phyloP scores from a whole-genome alignment of 208 protist genomes.

The Leishmania braziliensis region DNA sequence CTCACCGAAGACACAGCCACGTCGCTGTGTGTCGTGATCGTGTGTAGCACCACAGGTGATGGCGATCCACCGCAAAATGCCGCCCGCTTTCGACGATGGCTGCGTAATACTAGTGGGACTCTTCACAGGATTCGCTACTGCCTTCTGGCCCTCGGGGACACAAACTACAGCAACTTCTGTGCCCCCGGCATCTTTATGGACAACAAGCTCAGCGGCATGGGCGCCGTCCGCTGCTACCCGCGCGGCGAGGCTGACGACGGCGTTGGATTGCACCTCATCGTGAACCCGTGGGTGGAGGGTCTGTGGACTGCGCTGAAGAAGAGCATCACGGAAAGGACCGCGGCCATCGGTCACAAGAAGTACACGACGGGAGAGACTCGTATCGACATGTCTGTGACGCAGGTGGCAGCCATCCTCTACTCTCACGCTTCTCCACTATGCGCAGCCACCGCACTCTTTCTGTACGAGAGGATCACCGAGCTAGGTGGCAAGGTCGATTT shows the following conservation, averaged over 20 bases:
- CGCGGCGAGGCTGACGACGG: constrained; percentile 80
- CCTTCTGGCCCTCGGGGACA: constrained; percentile 76
- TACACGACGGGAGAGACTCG: constrained; percentile 8
- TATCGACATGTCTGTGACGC: constrained; percentile 38
- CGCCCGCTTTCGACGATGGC: constrained; percentile 54
- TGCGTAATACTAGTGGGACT: constrained; percentile 47
- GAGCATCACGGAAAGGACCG: not conserved
- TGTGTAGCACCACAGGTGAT: constrained; percentile 80
- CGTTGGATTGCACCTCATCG: constrained; percentile 61
- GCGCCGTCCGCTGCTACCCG: constrained; percentile 51
- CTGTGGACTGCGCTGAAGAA: constrained; percentile 43
- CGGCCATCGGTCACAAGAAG: constrained; percentile 6
- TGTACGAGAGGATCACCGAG: constrained; percentile 53
- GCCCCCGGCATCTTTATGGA: constrained; percentile 63
- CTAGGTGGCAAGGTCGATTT: constrained; percentile 46
- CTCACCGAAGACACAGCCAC: constrained; percentile 13
- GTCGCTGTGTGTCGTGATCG: constrained; percentile 56
- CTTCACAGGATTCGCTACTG: constrained; percentile 48
- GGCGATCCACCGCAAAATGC: constrained; percentile 82
- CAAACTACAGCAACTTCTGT: constrained; percentile 84
- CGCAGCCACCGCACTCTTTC: constrained; percentile 38
- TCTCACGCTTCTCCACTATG: constrained; percentile 45
- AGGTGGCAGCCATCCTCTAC: constrained; percentile 57
- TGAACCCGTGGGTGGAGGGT: constrained; percentile 67
- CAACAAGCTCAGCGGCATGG: constrained; percentile 48